These are phyloP conservation scores for Kuraishia capsulata DNA, from an alignment of 805 yeast genomes.

Conservation along the genomic window DNA sequence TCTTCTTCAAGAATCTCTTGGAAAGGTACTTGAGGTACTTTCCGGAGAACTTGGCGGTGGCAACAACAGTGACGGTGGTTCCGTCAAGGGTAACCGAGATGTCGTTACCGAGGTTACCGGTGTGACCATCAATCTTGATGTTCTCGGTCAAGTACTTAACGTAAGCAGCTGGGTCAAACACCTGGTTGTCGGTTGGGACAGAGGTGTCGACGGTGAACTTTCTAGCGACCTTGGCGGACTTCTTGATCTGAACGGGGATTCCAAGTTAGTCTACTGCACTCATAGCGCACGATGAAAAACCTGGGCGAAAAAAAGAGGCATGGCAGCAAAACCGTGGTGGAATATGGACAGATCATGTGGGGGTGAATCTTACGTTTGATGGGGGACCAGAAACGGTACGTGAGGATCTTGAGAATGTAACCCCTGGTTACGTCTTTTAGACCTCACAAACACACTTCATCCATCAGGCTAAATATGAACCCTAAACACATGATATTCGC, in stretches of 20 bases:
- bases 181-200: slow-evolving; percentile 96
- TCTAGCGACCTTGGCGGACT: slow-evolving; percentile 66
- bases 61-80: slow-evolving; percentile 80
- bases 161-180: slow-evolving; percentile 95
- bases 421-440: no score
- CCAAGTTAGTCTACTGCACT: slow-evolving; percentile 71
- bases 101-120: slow-evolving; percentile 95
- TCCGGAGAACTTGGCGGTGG: slow-evolving; percentile 97
- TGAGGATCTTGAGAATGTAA: no score
- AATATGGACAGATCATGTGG: slow-evolving; percentile 7
- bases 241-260: slow-evolving; percentile 61
- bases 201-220: slow-evolving; percentile 93
- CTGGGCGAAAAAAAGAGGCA: slow-evolving; percentile 9
- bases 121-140: slow-evolving; percentile 96
- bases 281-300: no score
- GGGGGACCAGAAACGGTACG: no score
- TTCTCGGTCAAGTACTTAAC: slow-evolving; percentile 97
- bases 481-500: slow-evolving; percentile 1
- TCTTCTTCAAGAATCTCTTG: slow-evolving; percentile 99
- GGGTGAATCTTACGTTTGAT: no score
- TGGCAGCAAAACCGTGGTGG: slow-evolving; percentile 40
- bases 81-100: slow-evolving; percentile 84
- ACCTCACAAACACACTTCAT: no score
- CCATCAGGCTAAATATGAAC: slow-evolving; percentile 10
- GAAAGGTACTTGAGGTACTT: slow-evolving; percentile 99